Evolutionary conservation across 257 asterid species (phyloP).

Genomic region (Leptodermis oblonga): DNA sequence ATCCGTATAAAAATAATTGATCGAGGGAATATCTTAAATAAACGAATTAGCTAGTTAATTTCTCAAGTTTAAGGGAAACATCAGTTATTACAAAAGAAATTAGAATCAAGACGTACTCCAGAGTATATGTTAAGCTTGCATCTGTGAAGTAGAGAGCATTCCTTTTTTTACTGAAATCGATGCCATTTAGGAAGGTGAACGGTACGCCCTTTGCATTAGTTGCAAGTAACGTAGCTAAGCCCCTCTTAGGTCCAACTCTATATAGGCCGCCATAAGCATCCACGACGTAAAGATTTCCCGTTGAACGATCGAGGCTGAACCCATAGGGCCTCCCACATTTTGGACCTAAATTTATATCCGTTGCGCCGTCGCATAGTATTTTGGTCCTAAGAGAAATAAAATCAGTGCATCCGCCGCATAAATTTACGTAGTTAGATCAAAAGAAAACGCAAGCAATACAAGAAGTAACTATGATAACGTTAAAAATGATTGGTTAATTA

Average conservation of each 20-base stretch:
- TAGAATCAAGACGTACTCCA: background rate
- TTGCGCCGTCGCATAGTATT: slow-evolving; percentile 37
- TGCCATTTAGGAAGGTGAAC: background rate
- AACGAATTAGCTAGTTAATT: too few species aligned
- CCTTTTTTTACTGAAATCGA: background rate
- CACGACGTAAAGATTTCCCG: background rate
- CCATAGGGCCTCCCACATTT: slow-evolving; percentile 45
- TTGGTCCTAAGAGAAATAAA: slow-evolving; percentile 25
- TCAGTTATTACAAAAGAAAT: background rate
- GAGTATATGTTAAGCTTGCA: background rate
- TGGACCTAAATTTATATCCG: slow-evolving; percentile 7
- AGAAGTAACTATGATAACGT: too few species aligned
- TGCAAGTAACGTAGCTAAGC: background rate
- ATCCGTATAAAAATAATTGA: too few species aligned
- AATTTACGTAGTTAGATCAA: background rate
- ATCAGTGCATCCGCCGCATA: background rate
- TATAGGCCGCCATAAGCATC: background rate
- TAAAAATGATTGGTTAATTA: too few species aligned
- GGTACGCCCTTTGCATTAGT: background rate
- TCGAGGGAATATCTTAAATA: too few species aligned
- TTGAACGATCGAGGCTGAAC: slow-evolving; percentile 3
- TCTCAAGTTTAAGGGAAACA: too few species aligned
- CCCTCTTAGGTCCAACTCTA: background rate
- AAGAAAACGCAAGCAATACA: background rate
- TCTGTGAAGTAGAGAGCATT: background rate